Evolutionary conservation across 2,329 filamentous ascomycete species (phyloP).

Genomic region (Plectosphaerella cucumerina): DNA sequence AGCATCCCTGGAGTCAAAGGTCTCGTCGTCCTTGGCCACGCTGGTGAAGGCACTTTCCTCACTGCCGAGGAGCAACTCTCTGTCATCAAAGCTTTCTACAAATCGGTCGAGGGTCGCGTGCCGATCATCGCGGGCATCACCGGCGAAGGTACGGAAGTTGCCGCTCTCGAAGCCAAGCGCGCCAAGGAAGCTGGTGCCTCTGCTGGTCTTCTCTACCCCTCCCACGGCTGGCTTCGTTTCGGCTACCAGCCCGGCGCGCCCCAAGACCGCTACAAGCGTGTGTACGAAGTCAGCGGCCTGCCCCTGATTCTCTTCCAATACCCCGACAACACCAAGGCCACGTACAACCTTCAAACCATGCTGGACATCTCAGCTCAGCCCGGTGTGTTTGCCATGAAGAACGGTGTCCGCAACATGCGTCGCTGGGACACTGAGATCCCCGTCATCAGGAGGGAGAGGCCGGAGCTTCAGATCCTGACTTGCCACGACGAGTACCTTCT

Average conservation of each 20-base stretch:
- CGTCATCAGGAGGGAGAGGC: conserved; percentile 42
- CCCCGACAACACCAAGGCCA: conserved; percentile 48
- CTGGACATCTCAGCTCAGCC: conserved; percentile 48
- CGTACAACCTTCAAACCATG: conserved; percentile 46
- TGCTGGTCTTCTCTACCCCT: conserved; percentile 47
- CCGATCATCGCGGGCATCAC: conserved; percentile 51
- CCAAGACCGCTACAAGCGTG: conserved; percentile 45
- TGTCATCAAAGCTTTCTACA: conserved; percentile 48
- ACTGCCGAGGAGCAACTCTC: conserved; percentile 42
- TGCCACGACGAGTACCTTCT: conserved; percentile 51
- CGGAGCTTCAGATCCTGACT: conserved; percentile 44
- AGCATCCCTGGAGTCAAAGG: conserved; percentile 47
- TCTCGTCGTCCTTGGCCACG: conserved; percentile 49
- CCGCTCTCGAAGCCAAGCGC: conserved; percentile 45
- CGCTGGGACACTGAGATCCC: conserved; percentile 53
- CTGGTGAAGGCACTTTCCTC: conserved; percentile 50
- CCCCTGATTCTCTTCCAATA: conserved; percentile 51
- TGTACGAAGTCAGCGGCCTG: conserved; percentile 44
- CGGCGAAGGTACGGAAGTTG: conserved; percentile 47
- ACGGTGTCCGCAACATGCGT: conserved; percentile 52
- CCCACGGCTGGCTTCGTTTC: conserved; percentile 51
- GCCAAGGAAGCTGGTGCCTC: conserved; percentile 45
- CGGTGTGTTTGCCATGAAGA: conserved; percentile 53
- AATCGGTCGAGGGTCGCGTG: conserved; percentile 43
- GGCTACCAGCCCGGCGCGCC: conserved; percentile 49